A percentile compares a stretch with the other conserved stretches of the same genome.
Evolutionary conservation across 2,329 filamentous ascomycete genomes (phyloP).

Genomic region (Cladosporium halotolerans): DNA sequence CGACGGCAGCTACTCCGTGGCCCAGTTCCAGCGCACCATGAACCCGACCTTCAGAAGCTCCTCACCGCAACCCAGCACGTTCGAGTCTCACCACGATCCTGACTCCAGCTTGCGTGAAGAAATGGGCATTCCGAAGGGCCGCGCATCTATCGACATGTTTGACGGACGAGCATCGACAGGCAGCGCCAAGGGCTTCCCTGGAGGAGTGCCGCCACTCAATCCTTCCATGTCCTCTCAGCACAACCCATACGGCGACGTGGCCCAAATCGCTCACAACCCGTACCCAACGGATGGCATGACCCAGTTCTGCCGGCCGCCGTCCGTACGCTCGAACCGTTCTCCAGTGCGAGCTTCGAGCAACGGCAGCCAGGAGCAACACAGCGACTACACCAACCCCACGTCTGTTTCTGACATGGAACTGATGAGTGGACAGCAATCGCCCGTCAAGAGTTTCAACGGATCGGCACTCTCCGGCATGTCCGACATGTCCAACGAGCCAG

Average conservation of each 20-base stretch:
- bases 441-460: conserved; percentile 53
- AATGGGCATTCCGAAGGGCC: conserved; percentile 48
- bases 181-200: conserved; percentile 1
- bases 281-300: conserved; percentile 96
- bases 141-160: conserved; percentile 26
- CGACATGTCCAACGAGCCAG: conserved; percentile 27
- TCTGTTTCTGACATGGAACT: conserved; percentile 84
- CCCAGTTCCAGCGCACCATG: conserved; percentile 90
- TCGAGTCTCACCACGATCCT: conserved; percentile 86
- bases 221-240: conserved; percentile 12
- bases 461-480: conserved; percentile 26
- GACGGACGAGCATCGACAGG: conserved; percentile 19
- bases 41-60: conserved; percentile 95
- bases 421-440: conserved; percentile 65
- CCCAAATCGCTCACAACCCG: conserved; percentile 77
- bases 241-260: conserved; percentile 59
- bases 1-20: conserved; percentile 86
- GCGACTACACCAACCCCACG: conserved; percentile 83
- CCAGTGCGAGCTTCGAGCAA: conserved; percentile 72
- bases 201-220: conserved; percentile 14
- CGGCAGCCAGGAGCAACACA: conserved; percentile 62
- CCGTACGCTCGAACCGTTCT: conserved; percentile 61
- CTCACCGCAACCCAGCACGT: conserved; percentile 88
- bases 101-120: conserved; percentile 66
- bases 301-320: conserved; percentile 77